Evolutionary conservation across 352 stramenopile species (phyloP), one percentile per base, ranked within the genome.

Genomic region (Synura sp.): DNA sequence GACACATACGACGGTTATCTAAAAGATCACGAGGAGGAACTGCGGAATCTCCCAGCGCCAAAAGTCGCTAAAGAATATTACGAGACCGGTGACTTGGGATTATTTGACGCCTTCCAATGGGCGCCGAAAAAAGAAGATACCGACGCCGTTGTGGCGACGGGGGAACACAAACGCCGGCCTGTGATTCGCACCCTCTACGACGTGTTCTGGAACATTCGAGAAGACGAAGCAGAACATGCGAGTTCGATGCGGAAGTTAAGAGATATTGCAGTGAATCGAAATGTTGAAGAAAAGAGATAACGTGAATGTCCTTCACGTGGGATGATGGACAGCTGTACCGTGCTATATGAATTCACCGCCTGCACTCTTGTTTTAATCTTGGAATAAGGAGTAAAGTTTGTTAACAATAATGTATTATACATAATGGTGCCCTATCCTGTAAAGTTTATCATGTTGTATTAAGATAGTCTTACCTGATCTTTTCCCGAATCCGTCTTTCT

Each of bases 211-310:
- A 86, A 85, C 44, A 86, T 94, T 77, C 82, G 89, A 42, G 87
- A 93, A 79, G 89, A 94, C 84, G 89, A 94, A 83, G 80, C 77
- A 41, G 88, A 90, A 25, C 89, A 93, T 84, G 88, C 87, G 69
- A 89, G 88, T 74, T 92, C 89, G 27, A 88, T 91, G 85, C 71
- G 79, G 60, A 73, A 59, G 41, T 70, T 87, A 44, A 44, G 19
- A 19, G 38, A 19, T 44, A 44, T 44, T 44, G 38, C 38, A 17
- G 38, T 17, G 19, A 19, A 44, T 19, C 9, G 19, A 17, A 44
- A 44, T 9, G 38, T 17, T 44, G 38, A n/a, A n/a, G n/a, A n/a
- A n/a, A n/a, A n/a, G n/a, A n/a, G n/a, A n/a, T n/a, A n/a, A n/a
- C n/a, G n/a, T n/a, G n/a, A n/a, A n/a, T n/a, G n/a, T n/a, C n/a